Evolutionary conservation across 192 early-diverging fungal species (phyloP).

Genomic region (Coemansia sp.): DNA sequence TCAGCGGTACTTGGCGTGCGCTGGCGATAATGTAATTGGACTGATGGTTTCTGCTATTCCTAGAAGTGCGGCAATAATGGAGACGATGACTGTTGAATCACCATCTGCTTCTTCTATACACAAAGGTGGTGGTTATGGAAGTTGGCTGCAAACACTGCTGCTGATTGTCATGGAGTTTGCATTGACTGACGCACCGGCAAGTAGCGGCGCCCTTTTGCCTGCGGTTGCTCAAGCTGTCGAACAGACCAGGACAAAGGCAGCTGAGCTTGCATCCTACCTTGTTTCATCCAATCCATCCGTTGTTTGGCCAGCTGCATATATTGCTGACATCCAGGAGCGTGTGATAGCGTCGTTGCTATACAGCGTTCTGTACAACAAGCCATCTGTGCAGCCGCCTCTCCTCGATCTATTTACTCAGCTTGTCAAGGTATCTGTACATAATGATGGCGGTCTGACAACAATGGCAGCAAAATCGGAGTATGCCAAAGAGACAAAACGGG

Average conservation of each 20-base stretch:
- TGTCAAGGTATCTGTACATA: slow-evolving; percentile 10
- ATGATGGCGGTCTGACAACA: background rate
- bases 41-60: slow-evolving; percentile 14
- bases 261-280: slow-evolving; percentile 22
- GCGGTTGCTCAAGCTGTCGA: slow-evolving; percentile 8
- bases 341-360: slow-evolving; percentile 34
- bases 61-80: background rate
- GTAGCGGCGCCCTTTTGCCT: background rate
- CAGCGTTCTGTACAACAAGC: slow-evolving; percentile 27
- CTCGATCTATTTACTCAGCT: slow-evolving; percentile 32
- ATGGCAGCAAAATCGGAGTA: background rate
- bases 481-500: background rate
- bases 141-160: slow-evolving; percentile 30
- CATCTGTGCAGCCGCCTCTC: slow-evolving; percentile 34
- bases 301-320: slow-evolving; percentile 20
- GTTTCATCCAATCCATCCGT: slow-evolving; percentile 12
- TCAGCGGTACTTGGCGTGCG: slow-evolving; percentile 30
- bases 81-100: background rate
- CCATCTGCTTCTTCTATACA: slow-evolving; percentile 11
- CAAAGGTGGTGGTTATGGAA: background rate
- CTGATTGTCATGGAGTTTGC: slow-evolving; percentile 27
- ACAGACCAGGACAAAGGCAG: slow-evolving; percentile 24
- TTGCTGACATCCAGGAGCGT: slow-evolving; percentile 21
- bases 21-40: slow-evolving; percentile 10
- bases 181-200: slow-evolving; percentile 23